Percentiles rank a stretch among this genome's conserved stretches.
phyloP scores from a whole-genome alignment of 768 basidiomycete species.

The Russula virescens region DNA sequence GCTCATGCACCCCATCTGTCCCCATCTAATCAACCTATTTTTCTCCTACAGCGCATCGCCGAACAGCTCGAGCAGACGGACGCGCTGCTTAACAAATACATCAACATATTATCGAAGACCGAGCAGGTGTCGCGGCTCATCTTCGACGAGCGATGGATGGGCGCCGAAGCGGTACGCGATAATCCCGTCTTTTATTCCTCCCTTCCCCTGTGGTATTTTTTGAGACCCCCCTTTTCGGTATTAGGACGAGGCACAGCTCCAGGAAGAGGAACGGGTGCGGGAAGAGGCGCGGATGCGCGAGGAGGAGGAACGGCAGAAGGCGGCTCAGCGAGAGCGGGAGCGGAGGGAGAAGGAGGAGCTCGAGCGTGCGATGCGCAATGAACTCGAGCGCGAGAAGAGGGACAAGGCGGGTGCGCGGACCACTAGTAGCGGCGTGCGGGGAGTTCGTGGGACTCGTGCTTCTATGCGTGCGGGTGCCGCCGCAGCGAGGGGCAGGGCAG shows the following conservation, averaged over 20 bases:
- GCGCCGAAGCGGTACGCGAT: slow-evolving; percentile 58
- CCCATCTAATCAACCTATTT: neutral
- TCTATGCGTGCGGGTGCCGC: slow-evolving; percentile 48
- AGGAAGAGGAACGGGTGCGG: slow-evolving; percentile 38
- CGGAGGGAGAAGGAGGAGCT: slow-evolving; percentile 46
- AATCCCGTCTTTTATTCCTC: neutral
- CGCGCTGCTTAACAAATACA: slow-evolving; percentile 68
- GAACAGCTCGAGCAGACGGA: slow-evolving; percentile 66
- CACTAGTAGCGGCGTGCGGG: slow-evolving; percentile 53
- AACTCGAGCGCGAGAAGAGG: slow-evolving; percentile 42
- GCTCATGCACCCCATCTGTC: neutral
- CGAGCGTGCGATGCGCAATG: slow-evolving; percentile 40
- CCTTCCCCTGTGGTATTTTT: neutral
- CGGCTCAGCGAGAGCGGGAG: slow-evolving; percentile 39
- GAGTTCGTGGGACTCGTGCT: slow-evolving; percentile 66
- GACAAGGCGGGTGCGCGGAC: slow-evolving; percentile 30
- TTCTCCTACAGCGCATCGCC: slow-evolving; percentile 46
- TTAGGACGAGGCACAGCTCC: slow-evolving; percentile 56
- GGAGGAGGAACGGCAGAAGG: slow-evolving; percentile 32
- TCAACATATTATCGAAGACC: slow-evolving; percentile 60
- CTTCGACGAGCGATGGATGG: slow-evolving; percentile 72
- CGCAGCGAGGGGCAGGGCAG: slow-evolving; percentile 14
- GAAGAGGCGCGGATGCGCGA: slow-evolving; percentile 37
- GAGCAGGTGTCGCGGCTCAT: slow-evolving; percentile 63
- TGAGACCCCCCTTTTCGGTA: neutral